A percentile compares a stretch with the other conserved stretches of the same genome.
phyloP scores from a whole-genome alignment of 805 yeast species.

The Cyberlindnera xylosilytica region DNA sequence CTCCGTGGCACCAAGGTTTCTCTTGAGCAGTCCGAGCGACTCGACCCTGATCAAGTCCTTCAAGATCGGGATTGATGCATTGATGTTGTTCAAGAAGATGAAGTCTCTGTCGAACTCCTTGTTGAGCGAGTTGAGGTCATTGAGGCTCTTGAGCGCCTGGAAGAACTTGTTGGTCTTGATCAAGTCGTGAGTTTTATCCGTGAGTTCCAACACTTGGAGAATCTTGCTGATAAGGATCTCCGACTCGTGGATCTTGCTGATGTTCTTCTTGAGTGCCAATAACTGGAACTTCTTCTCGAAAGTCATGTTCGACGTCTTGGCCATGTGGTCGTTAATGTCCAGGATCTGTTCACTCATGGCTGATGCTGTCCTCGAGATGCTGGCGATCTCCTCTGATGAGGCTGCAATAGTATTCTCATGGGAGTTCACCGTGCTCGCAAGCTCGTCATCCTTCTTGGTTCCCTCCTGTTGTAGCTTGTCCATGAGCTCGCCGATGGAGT shows the following conservation, averaged over 20 bases:
- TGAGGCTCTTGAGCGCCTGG: conserved; percentile 80
- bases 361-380: conserved; percentile 56
- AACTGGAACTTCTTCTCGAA: conserved; percentile 57
- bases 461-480: conserved; percentile 54
- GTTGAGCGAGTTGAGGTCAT: conserved; percentile 67
- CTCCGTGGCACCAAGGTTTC: conserved; percentile 57
- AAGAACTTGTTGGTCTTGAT: conserved; percentile 73
- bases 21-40: conserved; percentile 60
- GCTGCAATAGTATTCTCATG: conserved; percentile 52
- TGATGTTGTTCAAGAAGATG: conserved; percentile 71
- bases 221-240: conserved; percentile 66
- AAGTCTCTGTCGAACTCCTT: conserved; percentile 68
- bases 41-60: conserved; percentile 72
- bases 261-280: conserved; percentile 59
- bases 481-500: conserved; percentile 55
- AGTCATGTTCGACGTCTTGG: conserved; percentile 63
- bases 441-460: conserved; percentile 57
- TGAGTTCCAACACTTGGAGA: conserved; percentile 77
- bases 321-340: conserved; percentile 54
- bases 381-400: conserved; percentile 61
- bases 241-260: conserved; percentile 68
- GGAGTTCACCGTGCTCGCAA: conserved; percentile 58
- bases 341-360: conserved; percentile 52
- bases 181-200: conserved; percentile 81
- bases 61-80: conserved; percentile 73